phyloP scores from a whole-genome alignment of 108 stramenopile species.

The Aureococcus anophagefferens region DNA sequence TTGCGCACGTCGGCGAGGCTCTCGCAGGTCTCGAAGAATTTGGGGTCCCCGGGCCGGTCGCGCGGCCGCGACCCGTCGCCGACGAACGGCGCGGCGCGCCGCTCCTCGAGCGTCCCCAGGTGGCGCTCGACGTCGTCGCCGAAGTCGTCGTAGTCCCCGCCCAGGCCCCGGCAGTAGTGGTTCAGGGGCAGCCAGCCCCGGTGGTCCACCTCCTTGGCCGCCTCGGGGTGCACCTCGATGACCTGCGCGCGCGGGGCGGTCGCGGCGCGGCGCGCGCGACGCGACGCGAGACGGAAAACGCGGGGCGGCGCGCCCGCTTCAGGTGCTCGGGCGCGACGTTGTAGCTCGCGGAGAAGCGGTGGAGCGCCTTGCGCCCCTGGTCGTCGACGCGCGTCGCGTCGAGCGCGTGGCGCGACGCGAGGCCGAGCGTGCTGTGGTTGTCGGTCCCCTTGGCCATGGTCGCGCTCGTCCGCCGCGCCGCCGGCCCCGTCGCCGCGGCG shows the following conservation, averaged over 20 bases:
- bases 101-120: background rate
- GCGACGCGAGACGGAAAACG: no score
- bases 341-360: background rate
- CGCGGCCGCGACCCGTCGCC: background rate
- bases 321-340: background rate
- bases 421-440: background rate
- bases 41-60: background rate
- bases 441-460: no score
- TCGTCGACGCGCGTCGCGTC: background rate
- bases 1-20: background rate
- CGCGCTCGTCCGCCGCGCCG: no score
- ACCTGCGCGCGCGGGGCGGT: no score
- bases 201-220: background rate
- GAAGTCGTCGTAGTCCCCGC: background rate
- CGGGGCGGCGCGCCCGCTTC: no score
- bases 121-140: background rate
- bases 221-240: background rate
- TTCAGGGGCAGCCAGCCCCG: background rate
- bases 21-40: background rate
- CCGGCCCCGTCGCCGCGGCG: no score
- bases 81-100: background rate
- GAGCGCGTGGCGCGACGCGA: background rate
- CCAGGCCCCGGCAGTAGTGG: background rate
- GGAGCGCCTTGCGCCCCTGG: background rate
- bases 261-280: no score